Evolutionary conservation across 305 asterid species (phyloP), one percentile per base, ranked within the genome.

Genomic region (Solanum aculeatissimum): DNA sequence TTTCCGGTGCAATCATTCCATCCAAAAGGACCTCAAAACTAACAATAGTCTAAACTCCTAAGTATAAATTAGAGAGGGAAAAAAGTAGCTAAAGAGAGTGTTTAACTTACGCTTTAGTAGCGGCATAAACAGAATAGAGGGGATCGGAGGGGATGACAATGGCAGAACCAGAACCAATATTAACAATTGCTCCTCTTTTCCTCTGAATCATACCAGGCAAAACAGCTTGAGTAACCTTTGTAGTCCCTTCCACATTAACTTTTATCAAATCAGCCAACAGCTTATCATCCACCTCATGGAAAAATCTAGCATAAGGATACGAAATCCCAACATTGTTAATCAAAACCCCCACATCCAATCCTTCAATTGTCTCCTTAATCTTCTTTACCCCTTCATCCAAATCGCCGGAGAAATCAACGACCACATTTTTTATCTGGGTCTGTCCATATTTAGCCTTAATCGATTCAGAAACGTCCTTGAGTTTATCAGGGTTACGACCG

Each of bases 151-250:
- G 98, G 60, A 97, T 90, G 43, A 93, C 94, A 72, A 88, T 89
- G 23, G 99, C 95, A 60, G 97, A 92, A 32, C 99, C 99, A 38
- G 99, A 97, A 15, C 99, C 98, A 82, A 97, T 92, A 87, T 95
- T 95, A 16, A 97, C 97, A 83, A 97, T 92, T 8, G 98, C 98
- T 71, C 99, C 98, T 71, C 43, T 95, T 74, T 91, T 92, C 89
- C 95, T 94, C 89, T 89, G 84, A 84, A 97, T 62, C 99, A 97
- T 97, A 53, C 94, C 98, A 0, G 94, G 92, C 82, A 97, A 83
- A n/a, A 97, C 97, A 55, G 97, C 97, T 82, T 88, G 93, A 40
- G 98, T 97, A 12, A 95, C 98, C 83, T 91, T 94, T 2, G 94
- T 95, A 65, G 96, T 94, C 6, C 97, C 99, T 90, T 92, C 97